Base-by-base conservation (phyloP, 495 filamentous ascomycete species). In the Hypomontagnella monticulosa region DNA sequence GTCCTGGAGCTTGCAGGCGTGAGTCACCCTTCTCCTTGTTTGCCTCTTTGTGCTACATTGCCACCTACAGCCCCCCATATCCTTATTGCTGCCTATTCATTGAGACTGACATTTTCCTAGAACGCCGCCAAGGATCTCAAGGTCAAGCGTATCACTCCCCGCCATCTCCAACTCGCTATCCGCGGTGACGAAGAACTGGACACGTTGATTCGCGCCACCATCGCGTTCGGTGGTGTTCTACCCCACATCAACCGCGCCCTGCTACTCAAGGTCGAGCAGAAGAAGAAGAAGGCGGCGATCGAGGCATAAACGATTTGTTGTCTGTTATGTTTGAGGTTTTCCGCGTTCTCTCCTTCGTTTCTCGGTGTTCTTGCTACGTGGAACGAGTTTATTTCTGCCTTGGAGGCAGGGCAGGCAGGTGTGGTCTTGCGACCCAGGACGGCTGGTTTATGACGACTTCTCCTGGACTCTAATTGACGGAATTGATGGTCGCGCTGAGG, bases 41-140 rank as follows among this genome's bases (percentile, higher is more conserved):
- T 52, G 41, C 10, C 42, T 43, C 53, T 27, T 59, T 40, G 46
- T 67, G n/a, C 47, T 33, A 62, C 58, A 7, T 63, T 43, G 43
- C 56, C 40, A 50, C 50, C 16, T 20, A 42, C 12, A 4, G 15
- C 9, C 19, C 55, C 49, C 27, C 61, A 18, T 51, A 10, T 8
- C 41, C 6, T 9, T 40, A 18, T 5, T 36, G 23, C 49, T 9
- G 49, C 4, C 34, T 27, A 30, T 27, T 27, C 3, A 23, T 38
- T n/a, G 14, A 54, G 12, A 34, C 58, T 71, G 63, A 65, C 69
- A 32, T 42, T 48, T 67, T 43, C 44, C 42, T 66, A 87, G 84
- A 99, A 99, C 75, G 95, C 95, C 33, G 95, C 95, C 76, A 98
- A 98, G 84, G 95, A 99, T 78, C 89, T 98, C 70, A 99, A 99